Evolutionary conservation across 306 rosid genomes (phyloP), one percentile per base, ranked within the genome.

Genomic region (Medicago arabica): DNA sequence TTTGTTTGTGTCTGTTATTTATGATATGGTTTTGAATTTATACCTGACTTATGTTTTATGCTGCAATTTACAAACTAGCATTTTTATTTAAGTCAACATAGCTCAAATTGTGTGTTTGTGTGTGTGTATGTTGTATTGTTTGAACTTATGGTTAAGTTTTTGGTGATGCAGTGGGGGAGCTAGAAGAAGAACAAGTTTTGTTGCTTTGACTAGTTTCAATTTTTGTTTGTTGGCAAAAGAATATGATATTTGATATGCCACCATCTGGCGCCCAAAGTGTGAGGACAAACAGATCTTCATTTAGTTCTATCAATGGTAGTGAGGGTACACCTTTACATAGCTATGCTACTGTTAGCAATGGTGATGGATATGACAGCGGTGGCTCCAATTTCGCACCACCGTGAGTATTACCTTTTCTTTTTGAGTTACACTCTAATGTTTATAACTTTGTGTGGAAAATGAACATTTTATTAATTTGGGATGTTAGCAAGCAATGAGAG

Each of bases 331-430:
- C 90, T 44, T 25, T 84, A 13, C 87, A 88, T 72, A 81, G 62
- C 69, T 79, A 79, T 78, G 76, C 86, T 67, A 25, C 86, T 38
- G 77, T 67, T 62, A 80, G 81, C 41, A 85, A 86, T 84, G 90
- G 85, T 46, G 91, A 90, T 76, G 96, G 68, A n/a, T 89, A 91
- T 57, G 97, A 86, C 58, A 90, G 94, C 38, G 93, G 85, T 51
- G 82, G 78, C 80, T 85, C 90, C 76, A 91, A 82, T 83, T 88
- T 93, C 16, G 94, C 97, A 61, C 96, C 98, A 28, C 67, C 83
- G 98, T 93, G 81, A 87, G 98, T 79, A 34, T 57, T 79, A 25
- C 51, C 67, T 73, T 67, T 34, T 60, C 51, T 43, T 64, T 15
- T 14, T 46, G 11, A 11, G 57, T 62, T 49, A 12, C 49, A 67